Evolutionary conservation across 352 stramenopile species (phyloP).

Genomic region (Phytopythium chamaehyphon): DNA sequence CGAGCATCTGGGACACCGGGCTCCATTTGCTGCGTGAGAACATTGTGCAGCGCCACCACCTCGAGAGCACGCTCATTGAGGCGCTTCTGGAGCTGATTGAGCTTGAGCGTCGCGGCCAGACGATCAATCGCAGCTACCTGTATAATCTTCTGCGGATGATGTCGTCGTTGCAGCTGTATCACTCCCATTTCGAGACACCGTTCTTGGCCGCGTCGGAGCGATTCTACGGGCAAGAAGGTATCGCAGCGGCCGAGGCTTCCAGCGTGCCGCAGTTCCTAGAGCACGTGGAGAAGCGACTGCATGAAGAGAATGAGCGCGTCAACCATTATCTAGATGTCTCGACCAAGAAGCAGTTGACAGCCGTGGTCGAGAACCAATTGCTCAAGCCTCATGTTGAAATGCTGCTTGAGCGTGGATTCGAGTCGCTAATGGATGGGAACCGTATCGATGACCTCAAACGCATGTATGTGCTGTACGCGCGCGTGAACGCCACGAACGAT

Average conservation of each 20-base stretch:
- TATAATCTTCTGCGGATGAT: constrained; percentile 85
- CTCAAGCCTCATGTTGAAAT: constrained; percentile 77
- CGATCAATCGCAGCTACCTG: constrained; percentile 79
- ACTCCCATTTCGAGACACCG: constrained; percentile 77
- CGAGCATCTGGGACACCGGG: constrained; percentile 91
- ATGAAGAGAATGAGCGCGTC: constrained; percentile 76
- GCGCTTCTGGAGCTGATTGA: constrained; percentile 84
- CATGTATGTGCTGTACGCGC: constrained; percentile 81
- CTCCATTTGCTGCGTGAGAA: constrained; percentile 67
- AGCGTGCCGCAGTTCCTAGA: constrained; percentile 84
- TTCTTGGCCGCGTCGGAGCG: constrained; percentile 84
- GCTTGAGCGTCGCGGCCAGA: constrained; percentile 82
- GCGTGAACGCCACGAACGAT: constrained; percentile 68
- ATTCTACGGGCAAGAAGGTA: constrained; percentile 86
- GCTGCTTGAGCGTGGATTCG: constrained; percentile 86
- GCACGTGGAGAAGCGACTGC: constrained; percentile 84
- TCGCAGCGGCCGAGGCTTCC: constrained; percentile 41
- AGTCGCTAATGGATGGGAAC: constrained; percentile 78
- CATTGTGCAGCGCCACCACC: constrained; percentile 39
- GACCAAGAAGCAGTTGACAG: constrained; percentile 66
- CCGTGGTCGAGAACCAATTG: constrained; percentile 78
- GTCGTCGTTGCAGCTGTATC: constrained; percentile 80
- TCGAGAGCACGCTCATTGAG: constrained; percentile 71
- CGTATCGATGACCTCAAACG: constrained; percentile 82
- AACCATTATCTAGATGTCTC: constrained; percentile 72